A percentile compares a stretch with the other conserved stretches of the same genome.
phyloP scores from a whole-genome alignment of 225 moss, liverwort and hornwort species.

The Straminergon stramineum region DNA sequence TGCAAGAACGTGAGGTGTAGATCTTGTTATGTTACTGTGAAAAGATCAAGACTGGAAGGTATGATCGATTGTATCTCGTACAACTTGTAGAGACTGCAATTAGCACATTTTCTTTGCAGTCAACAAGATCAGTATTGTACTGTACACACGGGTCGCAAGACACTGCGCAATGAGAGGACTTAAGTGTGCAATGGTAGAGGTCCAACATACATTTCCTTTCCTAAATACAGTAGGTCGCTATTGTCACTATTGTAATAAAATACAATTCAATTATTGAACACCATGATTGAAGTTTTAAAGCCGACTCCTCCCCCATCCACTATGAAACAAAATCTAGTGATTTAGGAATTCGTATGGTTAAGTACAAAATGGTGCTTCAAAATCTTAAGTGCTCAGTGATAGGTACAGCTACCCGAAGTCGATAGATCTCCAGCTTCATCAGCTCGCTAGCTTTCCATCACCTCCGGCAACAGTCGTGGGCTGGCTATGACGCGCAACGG shows the following conservation, averaged over 20 bases:
- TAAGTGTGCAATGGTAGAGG: not conserved
- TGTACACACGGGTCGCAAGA: too few relatives aligned
- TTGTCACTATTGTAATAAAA: not conserved
- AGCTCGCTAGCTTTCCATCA: not conserved
- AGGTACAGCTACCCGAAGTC: not conserved
- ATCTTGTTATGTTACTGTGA: not conserved
- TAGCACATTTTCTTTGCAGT: not conserved
- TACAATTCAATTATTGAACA: not conserved
- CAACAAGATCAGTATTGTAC: not conserved
- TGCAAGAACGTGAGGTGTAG: slow-evolving; percentile 1
- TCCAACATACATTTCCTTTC: not conserved
- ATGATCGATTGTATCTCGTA: not conserved
- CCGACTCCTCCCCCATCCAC: not conserved
- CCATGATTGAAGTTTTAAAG: not conserved
- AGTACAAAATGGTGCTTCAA: not conserved
- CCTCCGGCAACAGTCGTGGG: not conserved
- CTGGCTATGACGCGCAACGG: not conserved
- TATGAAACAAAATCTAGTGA: not conserved
- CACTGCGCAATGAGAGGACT: too few relatives aligned
- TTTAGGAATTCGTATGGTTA: not conserved
- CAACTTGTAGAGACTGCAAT: not conserved
- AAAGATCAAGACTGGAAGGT: not conserved
- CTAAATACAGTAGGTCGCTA: not conserved
- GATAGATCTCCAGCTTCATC: not conserved
- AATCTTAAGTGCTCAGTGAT: not conserved